Evolutionary conservation across 768 basidiomycete genomes (phyloP).

Genomic region (Cystofilobasidium macerans): DNA sequence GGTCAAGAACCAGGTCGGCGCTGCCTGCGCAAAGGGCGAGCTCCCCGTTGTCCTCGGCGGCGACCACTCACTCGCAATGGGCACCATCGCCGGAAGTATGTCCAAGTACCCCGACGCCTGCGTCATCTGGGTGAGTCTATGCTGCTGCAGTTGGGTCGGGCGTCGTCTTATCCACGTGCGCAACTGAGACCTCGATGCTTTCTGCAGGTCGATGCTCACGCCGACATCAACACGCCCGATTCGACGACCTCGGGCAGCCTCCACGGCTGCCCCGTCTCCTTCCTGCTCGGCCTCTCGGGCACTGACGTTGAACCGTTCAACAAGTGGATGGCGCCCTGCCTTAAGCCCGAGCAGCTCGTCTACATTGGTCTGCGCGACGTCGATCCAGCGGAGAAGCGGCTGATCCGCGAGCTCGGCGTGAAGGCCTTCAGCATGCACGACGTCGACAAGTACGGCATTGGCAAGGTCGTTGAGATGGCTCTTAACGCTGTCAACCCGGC

Average conservation of each 20-base stretch:
- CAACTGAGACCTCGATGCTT: too few relatives aligned
- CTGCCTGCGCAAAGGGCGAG: slow-evolving; percentile 62
- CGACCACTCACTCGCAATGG: slow-evolving; percentile 80
- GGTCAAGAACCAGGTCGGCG: slow-evolving; percentile 65
- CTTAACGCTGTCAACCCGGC: slow-evolving; percentile 83
- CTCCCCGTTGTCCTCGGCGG: slow-evolving; percentile 87
- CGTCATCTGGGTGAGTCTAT: slow-evolving; percentile 78
- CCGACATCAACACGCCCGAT: slow-evolving; percentile 85
- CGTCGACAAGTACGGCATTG: slow-evolving; percentile 72
- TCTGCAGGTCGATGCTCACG: slow-evolving; percentile 69
- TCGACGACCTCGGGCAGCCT: slow-evolving; percentile 79
- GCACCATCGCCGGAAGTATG: slow-evolving; percentile 57
- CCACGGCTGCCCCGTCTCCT: slow-evolving; percentile 96
- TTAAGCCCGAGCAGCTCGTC: slow-evolving; percentile 20
- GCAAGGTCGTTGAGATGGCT: slow-evolving; percentile 91
- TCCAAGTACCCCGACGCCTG: slow-evolving; percentile 47
- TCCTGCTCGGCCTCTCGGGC: slow-evolving; percentile 56
- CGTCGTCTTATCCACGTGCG: too few relatives aligned
- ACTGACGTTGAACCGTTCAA: slow-evolving; percentile 38
- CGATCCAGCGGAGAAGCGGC: slow-evolving; percentile 74
- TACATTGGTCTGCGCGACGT: slow-evolving; percentile 58
- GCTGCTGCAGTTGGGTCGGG: too few relatives aligned
- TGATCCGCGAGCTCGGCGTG: slow-evolving; percentile 67
- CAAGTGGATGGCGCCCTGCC: slow-evolving; percentile 33
- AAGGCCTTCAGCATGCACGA: slow-evolving; percentile 89